Evolutionary conservation across 164 flowering plant genomes (phyloP), one percentile per base, ranked within the genome.

Genomic region (Liriodendron chinense): DNA sequence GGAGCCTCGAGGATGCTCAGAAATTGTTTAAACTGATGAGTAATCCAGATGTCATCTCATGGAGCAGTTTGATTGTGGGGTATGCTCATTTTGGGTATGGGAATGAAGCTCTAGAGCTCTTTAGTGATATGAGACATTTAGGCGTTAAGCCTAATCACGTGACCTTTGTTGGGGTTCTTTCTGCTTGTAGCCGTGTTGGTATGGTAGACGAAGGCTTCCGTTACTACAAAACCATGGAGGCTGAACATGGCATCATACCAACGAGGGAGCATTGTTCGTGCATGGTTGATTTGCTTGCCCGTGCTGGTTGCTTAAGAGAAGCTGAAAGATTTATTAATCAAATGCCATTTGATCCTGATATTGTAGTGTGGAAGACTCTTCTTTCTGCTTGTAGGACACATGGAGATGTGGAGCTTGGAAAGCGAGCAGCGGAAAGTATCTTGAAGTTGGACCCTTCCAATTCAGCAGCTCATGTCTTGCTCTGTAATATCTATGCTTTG

Each of bases 121-220:
- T 90, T 63, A 25, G 3, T 34, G 79, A 57, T 21, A 90, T 92
- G 96, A 80, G 74, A 76, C 77, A 71, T 64, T 14, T 71, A 24
- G 89, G 83, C 34, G 65, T 87, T 8, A 80, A 80, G 79, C 94
- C 96, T 50, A 86, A 89, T 65, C 78, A 89, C 64, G 86, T 90
- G 26, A 90, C 94, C 1, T 80, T 86, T 72, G 79, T 90, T 8
- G 94, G 94, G 9, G 91, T 88, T 68, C 87, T 92, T 47, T 83
- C 90, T 53, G 92, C 94, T 59, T 92, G 94, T 74, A 86, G 91
- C 74, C 90, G 84, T 80, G 88, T 87, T 24, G 94, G 94, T 61
- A 75, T 86, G 73, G 86, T 88, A 16, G 90, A 89, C 50, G 91
- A 90, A 80, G 96, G 94, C 3, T 74, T 68, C 79, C 48, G 80